Evolutionary conservation across 2,329 filamentous ascomycete species (phyloP).

Genomic region (Stemphylium vesicarium): DNA sequence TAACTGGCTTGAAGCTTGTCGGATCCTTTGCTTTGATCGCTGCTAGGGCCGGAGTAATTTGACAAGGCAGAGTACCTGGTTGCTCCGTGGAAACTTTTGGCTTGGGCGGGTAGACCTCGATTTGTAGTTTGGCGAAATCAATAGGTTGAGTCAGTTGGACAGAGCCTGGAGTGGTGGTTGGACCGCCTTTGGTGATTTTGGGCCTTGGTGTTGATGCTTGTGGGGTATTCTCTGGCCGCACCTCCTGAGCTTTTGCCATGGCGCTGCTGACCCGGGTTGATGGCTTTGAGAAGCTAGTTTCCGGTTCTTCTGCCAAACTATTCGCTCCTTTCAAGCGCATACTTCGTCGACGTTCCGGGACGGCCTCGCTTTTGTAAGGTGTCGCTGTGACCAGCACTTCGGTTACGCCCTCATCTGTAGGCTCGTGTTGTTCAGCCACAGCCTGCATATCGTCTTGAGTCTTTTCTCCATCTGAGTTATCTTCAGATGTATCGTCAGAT

Average conservation of each 20-base stretch:
- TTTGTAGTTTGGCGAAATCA: conserved; percentile 31
- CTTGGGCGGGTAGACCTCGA: conserved; percentile 34
- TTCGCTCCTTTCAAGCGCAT: not conserved
- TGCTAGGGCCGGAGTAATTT: conserved; percentile 35
- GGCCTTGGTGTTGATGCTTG: not conserved
- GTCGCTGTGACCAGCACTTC: not conserved
- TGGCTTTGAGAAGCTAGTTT: not conserved
- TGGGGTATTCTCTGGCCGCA: not conserved
- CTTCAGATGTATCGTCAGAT: conserved; percentile 22
- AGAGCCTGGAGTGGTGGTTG: not conserved
- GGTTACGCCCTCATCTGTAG: not conserved
- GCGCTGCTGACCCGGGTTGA: too few relatives aligned
- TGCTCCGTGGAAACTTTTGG: conserved; percentile 27
- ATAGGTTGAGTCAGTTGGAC: not conserved
- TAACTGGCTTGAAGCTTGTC: conserved; percentile 42
- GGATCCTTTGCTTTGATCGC: conserved; percentile 37
- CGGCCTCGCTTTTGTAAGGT: not conserved
- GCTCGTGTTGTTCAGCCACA: not conserved
- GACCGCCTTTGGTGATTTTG: not conserved
- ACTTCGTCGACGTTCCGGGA: not conserved
- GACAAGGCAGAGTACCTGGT: conserved; percentile 32
- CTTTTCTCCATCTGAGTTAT: not conserved
- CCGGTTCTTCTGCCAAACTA: not conserved
- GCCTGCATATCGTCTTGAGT: not conserved
- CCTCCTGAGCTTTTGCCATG: not conserved